phyloP scores from a whole-genome alignment of 75 land plant genomes.

The Larix kaempferi region DNA sequence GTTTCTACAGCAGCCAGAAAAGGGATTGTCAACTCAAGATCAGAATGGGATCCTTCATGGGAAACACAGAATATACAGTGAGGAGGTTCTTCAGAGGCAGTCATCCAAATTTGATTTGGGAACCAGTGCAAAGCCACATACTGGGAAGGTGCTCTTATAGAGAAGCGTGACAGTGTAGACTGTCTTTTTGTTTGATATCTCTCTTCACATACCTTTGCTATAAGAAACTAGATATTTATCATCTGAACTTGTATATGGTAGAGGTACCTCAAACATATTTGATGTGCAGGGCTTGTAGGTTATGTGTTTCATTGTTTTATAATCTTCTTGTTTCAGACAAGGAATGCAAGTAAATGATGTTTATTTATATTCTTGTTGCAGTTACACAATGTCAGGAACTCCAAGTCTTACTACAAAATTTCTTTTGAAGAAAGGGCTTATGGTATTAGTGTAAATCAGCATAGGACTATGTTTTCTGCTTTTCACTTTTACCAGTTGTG shows the following conservation, averaged over 20 bases:
- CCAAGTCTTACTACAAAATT: background rate
- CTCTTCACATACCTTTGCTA: background rate
- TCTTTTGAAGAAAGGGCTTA: background rate
- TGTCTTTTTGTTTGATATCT: background rate
- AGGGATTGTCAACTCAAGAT: constrained; percentile 1
- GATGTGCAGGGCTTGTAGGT: background rate
- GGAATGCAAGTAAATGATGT: background rate
- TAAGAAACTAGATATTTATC: background rate
- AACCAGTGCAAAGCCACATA: background rate
- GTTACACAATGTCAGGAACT: background rate
- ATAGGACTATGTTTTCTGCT: background rate
- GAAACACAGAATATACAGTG: constrained; percentile 61
- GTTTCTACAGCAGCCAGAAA: background rate
- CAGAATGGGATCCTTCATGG: constrained; percentile 40
- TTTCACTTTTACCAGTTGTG: too few relatives aligned
- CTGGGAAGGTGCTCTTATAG: background rate
- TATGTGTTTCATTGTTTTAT: background rate
- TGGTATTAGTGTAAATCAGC: background rate
- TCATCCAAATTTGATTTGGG: constrained; percentile 11
- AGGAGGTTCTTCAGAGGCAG: constrained; percentile 58
- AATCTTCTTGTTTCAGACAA: background rate
- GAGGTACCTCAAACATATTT: background rate
- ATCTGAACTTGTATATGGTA: background rate
- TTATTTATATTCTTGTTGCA: background rate
- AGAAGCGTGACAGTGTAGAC: background rate